Evolutionary conservation across 1,284 basidiomycete genomes (phyloP).

Genomic region (Sparassis latifolia): DNA sequence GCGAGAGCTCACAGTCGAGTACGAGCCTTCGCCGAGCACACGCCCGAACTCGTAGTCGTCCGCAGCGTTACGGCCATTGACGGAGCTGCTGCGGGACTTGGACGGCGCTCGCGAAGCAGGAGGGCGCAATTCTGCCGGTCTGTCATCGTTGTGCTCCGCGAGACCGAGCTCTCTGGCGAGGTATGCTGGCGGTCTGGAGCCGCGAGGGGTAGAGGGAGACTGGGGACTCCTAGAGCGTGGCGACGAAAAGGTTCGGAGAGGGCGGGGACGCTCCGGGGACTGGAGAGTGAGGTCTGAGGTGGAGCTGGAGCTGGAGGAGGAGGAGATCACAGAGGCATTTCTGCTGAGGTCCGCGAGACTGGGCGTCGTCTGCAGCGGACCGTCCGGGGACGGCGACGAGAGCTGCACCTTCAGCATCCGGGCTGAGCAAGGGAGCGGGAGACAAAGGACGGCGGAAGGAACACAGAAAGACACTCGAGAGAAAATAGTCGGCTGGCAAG

Average conservation of each 20-base stretch:
- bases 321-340: conserved; percentile 70
- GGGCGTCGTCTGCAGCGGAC: conserved; percentile 26
- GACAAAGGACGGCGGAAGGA: conserved; percentile 9
- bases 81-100: conserved; percentile 41
- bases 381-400: conserved; percentile 31
- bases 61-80: conserved; percentile 36
- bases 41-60: conserved; percentile 69
- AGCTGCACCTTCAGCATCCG: conserved; percentile 38
- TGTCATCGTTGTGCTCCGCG: conserved; percentile 29
- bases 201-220: conserved; percentile 38
- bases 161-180: conserved; percentile 53
- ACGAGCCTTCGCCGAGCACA: conserved; percentile 72
- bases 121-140: conserved; percentile 19
- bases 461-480: neutral
- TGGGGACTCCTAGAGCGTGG: conserved; percentile 50
- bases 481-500: neutral
- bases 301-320: conserved; percentile 56
- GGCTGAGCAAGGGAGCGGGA: conserved; percentile 3
- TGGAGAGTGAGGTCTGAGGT: conserved; percentile 35
- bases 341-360: conserved; percentile 61
- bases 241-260: conserved; percentile 59
- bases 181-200: conserved; percentile 48
- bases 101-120: conserved; percentile 30
- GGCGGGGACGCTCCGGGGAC: conserved; percentile 46
- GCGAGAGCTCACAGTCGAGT: conserved; percentile 56